Evolutionary conservation across 1,284 basidiomycete species (phyloP), one percentile per base, ranked within the genome.

Genomic region (Neolentinus lepideus): DNA sequence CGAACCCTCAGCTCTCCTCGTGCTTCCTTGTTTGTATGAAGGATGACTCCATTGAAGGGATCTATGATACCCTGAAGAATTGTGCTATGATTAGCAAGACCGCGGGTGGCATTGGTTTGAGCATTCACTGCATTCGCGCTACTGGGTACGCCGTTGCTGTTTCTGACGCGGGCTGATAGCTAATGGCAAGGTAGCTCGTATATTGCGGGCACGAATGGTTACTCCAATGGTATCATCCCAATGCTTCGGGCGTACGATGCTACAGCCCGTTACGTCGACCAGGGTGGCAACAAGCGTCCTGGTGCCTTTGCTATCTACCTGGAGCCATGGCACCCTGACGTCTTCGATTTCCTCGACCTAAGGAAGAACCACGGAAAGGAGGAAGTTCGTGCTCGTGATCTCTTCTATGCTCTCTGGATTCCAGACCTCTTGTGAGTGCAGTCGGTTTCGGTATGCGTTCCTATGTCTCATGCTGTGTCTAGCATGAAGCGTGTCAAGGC

Each of bases 71-170:
- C 0, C 81, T 99, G 65, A 99, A 98, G 80, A 92, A 86, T 59
- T 99, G 97, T 69, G 97, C 97, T 1, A 95, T 98, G 91, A 99
- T 99, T 71, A 96, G 93, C 68, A 99, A 99, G 80, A 97, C 94
- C 24, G 97, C 97, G 38, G 96, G 96, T 65, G 97, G 96, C 62
- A 98, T 99, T 67, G 97, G 97, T 60, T 76, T 99, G 58, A 94
- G 81, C 74, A 98, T 99, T 63, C 95, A 98, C 77, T 91, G 90
- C 72, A 98, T 99, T 65, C 90, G 97, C 55, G 94, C 94, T 25
- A 98, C 96, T 58, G 96, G 96, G 81, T 90, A 66, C 24, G 81
- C 63, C 11, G 29, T 48, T 50, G 24, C 51, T 51, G 38, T 31
- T 71, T 57, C 63, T 62, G 54, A 6, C n/a, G 26, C 48, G 4